These are phyloP conservation scores for Colletotrichum salicis DNA, from an alignment of 2,329 filamentous ascomycete genomes.

Conservation along the genomic window DNA sequence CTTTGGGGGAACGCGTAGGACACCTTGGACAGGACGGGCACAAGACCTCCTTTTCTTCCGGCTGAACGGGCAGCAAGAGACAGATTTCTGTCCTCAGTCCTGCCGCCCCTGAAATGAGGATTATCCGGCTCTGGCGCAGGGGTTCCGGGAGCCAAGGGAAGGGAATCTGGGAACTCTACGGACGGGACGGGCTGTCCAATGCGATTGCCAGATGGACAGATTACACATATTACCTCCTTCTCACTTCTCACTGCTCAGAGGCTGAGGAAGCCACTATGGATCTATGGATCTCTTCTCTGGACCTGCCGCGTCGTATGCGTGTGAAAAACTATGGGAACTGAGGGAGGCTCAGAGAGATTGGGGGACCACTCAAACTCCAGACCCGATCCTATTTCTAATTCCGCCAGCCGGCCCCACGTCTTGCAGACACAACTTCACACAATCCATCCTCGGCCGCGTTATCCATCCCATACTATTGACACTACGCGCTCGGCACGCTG, in stretches of 20 bases:
- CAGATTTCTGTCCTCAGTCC: slow-evolving; percentile 8
- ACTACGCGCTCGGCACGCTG: background rate
- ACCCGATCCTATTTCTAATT: background rate
- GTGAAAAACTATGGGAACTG: background rate
- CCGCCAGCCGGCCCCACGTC: background rate
- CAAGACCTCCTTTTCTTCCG: slow-evolving; percentile 26
- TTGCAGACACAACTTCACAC: background rate
- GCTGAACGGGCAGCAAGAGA: slow-evolving; percentile 1
- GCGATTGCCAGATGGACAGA: slow-evolving; percentile 1
- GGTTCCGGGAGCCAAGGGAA: slow-evolving; percentile 14
- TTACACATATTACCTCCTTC: slow-evolving; percentile 1
- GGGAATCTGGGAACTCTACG: slow-evolving; percentile 1
- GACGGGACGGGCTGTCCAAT: slow-evolving; percentile 13
- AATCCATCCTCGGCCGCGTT: background rate
- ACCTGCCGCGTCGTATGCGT: too few relatives aligned
- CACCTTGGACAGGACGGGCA: slow-evolving; percentile 1
- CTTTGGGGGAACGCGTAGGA: background rate
- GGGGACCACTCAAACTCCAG: slow-evolving; percentile 8
- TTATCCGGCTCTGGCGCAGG: slow-evolving; percentile 30
- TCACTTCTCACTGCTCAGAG: background rate
- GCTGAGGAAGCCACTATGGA: background rate
- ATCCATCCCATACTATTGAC: background rate
- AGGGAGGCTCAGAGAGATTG: background rate
- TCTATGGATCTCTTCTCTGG: background rate
- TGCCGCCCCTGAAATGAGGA: slow-evolving; percentile 31